Evolutionary conservation across 495 filamentous ascomycete genomes (phyloP), one percentile per base, ranked within the genome.

Genomic region (Pseudoneurospora amorphoporcata): DNA sequence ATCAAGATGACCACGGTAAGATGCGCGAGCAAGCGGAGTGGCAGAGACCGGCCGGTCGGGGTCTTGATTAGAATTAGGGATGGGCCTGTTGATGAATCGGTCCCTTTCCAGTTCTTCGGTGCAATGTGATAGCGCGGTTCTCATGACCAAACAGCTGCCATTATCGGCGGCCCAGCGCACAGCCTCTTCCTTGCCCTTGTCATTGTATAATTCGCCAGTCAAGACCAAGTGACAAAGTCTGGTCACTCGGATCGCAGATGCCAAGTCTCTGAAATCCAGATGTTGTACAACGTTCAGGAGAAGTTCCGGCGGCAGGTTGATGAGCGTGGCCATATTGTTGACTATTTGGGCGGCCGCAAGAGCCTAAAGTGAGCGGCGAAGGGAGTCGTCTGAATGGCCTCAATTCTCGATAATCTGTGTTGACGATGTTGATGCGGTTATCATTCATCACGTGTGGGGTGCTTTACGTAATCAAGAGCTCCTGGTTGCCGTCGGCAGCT

Each of bases 21-120:
- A 65, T 17, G 23, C n/a, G 38, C 70, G 69, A 12, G 73, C 73
- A n/a, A 73, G 70, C 23, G 68, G 72, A 38, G 68, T 72, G 17
- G 53, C 14, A 8, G 7, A 14, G 1, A 29, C 2, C 47, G 10
- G 19, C 23, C 10, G 0, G 19, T 23, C 10, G 47, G 4, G 19
- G 12, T 58, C 47, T 58, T n/a, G 17, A 47, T 23, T 23, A 47
- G 43, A n/a, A 47, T 12, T 10, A 14, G 1, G 10, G 10, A 69
- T 69, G n/a, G 35, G 68, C 14, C 2, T 19, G 35, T 10, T 69
- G 68, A 35, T 7, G 53, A 65, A 14, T 37, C 1, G 1, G 53
- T 35, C 3, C 14, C 29, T 35, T 17, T 32, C 53, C 1, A 8
- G 3, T 12, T 45, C 17, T 7, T 69, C n/a, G 16, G 14, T 4